Percentiles rank a stretch among this genome's conserved stretches.
Evolutionary conservation across 306 rosid genomes (phyloP).

Genomic region (Spatholobus suberectus): DNA sequence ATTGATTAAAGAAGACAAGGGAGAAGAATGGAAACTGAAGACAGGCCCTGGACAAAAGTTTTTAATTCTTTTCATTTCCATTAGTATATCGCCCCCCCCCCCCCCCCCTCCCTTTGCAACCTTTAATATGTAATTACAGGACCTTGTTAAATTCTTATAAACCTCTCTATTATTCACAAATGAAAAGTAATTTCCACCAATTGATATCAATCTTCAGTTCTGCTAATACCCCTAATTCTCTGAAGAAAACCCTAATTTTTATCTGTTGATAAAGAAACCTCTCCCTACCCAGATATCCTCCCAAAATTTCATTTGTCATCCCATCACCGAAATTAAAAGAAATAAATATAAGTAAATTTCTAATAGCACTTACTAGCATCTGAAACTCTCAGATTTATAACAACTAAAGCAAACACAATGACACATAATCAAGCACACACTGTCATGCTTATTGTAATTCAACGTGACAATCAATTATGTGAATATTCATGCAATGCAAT

Average conservation of each 20-base stretch:
- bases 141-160: background rate
- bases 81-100: background rate
- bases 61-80: background rate
- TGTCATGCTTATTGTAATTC: slow-evolving; percentile 3
- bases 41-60: background rate
- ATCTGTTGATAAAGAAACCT: background rate
- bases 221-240: background rate
- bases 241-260: background rate
- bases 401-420: slow-evolving; percentile 9
- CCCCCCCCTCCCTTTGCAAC: too few species aligned
- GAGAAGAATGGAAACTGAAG: background rate
- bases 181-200: background rate
- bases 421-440: background rate
- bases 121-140: background rate
- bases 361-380: background rate
- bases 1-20: background rate
- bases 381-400: slow-evolving; percentile 3
- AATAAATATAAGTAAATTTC: slow-evolving; percentile 10
- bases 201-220: background rate
- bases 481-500: background rate
- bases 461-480: background rate
- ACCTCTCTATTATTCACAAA: background rate
- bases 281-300: background rate
- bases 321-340: slow-evolving; percentile 14
- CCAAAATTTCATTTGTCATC: background rate